These are phyloP conservation scores for Lactarius pseudohatsudake DNA, from an alignment of 768 basidiomycete genomes.

Conservation along the genomic window DNA sequence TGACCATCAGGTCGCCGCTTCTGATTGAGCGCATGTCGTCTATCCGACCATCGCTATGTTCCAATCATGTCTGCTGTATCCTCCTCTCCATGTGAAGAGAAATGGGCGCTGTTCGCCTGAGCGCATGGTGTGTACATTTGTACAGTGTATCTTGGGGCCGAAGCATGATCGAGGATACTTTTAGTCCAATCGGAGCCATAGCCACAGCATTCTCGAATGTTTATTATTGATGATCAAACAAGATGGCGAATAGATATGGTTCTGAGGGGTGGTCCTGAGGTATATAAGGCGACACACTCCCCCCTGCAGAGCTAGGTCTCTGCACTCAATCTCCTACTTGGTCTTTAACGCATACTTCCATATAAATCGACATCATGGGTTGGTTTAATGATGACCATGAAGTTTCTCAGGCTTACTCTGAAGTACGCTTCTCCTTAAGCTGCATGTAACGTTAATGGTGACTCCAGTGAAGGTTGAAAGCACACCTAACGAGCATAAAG, in stretches of 20 bases:
- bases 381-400: slow-evolving; percentile 3
- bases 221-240: slow-evolving; percentile 4
- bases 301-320: background rate
- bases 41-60: background rate
- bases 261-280: background rate
- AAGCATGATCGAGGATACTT: slow-evolving; percentile 1
- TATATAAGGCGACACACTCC: slow-evolving; percentile 15
- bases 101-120: background rate
- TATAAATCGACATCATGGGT: slow-evolving; percentile 9
- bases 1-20: background rate
- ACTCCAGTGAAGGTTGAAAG: background rate
- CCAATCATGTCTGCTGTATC: background rate
- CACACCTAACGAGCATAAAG: slow-evolving; percentile 34
- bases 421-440: background rate
- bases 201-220: background rate
- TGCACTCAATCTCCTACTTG: background rate
- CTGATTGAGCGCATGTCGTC: background rate
- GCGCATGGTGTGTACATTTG: background rate
- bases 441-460: background rate
- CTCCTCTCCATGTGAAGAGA: background rate
- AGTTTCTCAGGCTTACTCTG: too few relatives aligned
- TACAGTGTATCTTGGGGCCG: background rate
- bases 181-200: background rate
- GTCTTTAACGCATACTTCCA: background rate
- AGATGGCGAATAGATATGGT: slow-evolving; percentile 1